Evolutionary conservation across 2,329 filamentous ascomycete species (phyloP).

Genomic region (Claviceps pusilla): DNA sequence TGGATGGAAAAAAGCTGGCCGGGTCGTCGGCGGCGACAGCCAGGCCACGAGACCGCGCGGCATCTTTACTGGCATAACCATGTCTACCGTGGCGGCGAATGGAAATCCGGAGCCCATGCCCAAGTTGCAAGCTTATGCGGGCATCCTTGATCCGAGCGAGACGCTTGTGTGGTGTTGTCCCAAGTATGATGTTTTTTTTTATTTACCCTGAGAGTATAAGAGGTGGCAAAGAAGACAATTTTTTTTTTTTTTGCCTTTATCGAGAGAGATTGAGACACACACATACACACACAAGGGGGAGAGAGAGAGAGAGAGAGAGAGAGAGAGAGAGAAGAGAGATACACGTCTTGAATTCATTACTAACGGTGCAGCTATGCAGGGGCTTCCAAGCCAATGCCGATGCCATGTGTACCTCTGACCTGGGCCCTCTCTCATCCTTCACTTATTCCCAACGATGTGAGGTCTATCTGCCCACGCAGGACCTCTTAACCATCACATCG

Average conservation of each 20-base stretch:
- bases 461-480: neutral
- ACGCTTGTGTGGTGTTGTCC: constrained; percentile 12
- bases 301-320: neutral
- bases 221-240: neutral
- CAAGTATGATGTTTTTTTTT: constrained; percentile 5
- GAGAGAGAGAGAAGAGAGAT: neutral
- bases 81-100: neutral
- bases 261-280: too few relatives aligned
- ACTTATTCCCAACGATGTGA: neutral
- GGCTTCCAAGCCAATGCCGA: constrained; percentile 4
- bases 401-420: constrained; percentile 7
- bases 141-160: constrained; percentile 8
- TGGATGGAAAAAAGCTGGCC: constrained; percentile 12
- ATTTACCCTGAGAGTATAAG: neutral
- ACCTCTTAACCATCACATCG: neutral
- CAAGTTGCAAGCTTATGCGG: neutral
- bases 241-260: too few relatives aligned
- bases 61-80: constrained; percentile 6
- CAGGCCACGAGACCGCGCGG: constrained; percentile 1
- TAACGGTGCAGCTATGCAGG: constrained; percentile 2
- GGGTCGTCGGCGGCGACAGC: constrained; percentile 4
- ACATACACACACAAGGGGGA: too few relatives aligned
- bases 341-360: neutral
- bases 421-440: neutral
- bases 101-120: neutral